Conservation (phyloP, 768 basidiomycete species). For the Dioszegia aurantiaca region DNA sequence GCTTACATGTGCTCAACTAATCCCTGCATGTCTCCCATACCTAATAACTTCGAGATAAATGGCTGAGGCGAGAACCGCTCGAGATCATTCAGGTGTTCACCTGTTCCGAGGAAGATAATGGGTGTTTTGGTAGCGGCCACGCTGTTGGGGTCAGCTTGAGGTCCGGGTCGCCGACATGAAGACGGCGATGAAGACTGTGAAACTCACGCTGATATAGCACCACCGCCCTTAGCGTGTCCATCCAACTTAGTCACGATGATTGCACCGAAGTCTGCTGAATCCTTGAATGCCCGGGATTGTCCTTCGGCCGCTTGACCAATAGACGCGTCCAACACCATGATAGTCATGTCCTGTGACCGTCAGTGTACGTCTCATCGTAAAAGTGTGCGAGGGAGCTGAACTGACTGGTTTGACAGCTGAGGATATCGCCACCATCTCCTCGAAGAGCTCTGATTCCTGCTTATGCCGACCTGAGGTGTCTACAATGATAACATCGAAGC, state of each 20-base stretch:
- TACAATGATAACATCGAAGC: slow-evolving; percentile 97
- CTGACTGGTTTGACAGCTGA: slow-evolving; percentile 78
- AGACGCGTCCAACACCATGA: slow-evolving; percentile 92
- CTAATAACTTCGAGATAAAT: slow-evolving; percentile 93
- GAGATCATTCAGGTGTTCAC: slow-evolving; percentile 95
- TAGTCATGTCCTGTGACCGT: slow-evolving; percentile 70
- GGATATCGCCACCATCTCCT: slow-evolving; percentile 97
- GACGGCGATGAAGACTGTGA: slow-evolving; percentile 59
- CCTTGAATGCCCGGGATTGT: slow-evolving; percentile 95
- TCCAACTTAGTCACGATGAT: slow-evolving; percentile 99
- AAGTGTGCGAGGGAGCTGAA: not conserved
- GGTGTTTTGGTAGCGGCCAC: slow-evolving; percentile 99
- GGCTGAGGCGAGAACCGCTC: slow-evolving; percentile 94
- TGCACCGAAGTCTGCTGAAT: slow-evolving; percentile 93
- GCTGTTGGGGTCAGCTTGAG: slow-evolving; percentile 54
- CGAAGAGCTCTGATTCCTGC: slow-evolving; percentile 92
- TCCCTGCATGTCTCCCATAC: slow-evolving; percentile 93
- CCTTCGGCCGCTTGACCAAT: slow-evolving; percentile 98
- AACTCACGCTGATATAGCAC: slow-evolving; percentile 94
- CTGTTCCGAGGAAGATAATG: slow-evolving; percentile 96
- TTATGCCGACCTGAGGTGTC: slow-evolving; percentile 97
- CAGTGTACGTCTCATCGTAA: slow-evolving; percentile 5
- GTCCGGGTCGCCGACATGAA: not conserved
- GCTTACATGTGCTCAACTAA: slow-evolving; percentile 88
- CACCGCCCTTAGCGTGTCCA: slow-evolving; percentile 97